phyloP scores from a whole-genome alignment of 345 rosid genomes.

The Erodium maritimum region DNA sequence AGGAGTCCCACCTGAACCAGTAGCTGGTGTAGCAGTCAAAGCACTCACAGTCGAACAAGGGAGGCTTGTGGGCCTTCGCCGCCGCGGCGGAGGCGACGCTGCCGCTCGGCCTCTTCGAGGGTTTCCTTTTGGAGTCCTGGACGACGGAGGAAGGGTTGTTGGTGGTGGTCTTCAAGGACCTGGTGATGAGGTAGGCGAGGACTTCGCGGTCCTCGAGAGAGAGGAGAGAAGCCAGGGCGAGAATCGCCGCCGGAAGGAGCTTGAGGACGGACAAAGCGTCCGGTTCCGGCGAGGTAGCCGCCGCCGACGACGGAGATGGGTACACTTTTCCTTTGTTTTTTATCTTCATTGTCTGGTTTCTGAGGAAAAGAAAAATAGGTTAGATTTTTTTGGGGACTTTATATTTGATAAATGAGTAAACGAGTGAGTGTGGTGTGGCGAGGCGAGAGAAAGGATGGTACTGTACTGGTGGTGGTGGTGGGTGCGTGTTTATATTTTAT shows the following conservation, averaged over 20 bases:
- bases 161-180: constrained; percentile 10
- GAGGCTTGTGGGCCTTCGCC: constrained; percentile 23
- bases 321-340: constrained; percentile 76
- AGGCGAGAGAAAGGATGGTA: background rate
- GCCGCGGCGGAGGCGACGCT: background rate
- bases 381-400: background rate
- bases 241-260: constrained; percentile 65
- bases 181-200: constrained; percentile 44
- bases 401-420: background rate
- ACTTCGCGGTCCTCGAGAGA: constrained; percentile 67
- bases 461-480: no score
- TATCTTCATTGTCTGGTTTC: constrained; percentile 45
- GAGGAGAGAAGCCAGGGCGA: constrained; percentile 54
- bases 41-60: constrained; percentile 60
- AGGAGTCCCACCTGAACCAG: constrained; percentile 90
- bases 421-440: no score
- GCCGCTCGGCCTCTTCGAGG: background rate
- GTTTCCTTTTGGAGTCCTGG: constrained; percentile 23
- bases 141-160: constrained; percentile 6
- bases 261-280: constrained; percentile 40
- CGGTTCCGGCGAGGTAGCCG: constrained; percentile 6
- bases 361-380: background rate
- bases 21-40: constrained; percentile 78
- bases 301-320: background rate
- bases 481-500: background rate